Evolutionary conservation across 306 rosid genomes (phyloP), one percentile per base, ranked within the genome.

Genomic region (Castanea sativa): DNA sequence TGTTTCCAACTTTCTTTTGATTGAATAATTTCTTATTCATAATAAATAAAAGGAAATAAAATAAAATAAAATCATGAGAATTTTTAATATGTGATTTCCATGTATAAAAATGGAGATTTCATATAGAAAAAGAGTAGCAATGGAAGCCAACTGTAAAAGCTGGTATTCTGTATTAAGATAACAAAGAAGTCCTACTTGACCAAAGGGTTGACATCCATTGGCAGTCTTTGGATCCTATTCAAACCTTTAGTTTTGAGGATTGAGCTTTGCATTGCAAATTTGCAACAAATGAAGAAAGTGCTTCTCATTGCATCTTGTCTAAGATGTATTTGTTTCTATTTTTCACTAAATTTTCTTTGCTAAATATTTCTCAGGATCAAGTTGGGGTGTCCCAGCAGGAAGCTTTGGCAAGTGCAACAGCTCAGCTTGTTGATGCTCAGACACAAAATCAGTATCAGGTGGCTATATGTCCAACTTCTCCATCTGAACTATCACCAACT

Each of bases 401-500:
- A 88, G 79, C 59, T 71, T 35, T 65, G 73, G 83, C 77, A 77
- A 81, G 71, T 69, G 83, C 69, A 74, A 73, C 78, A 10, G 71
- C 61, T 51, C 89, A 85, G 73, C 75, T 63, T 81, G 78, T 84
- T 76, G 82, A 79, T 71, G 71, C 83, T 55, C 92, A 49, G 80
- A 83, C 68, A 53, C 85, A 86, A 89, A 84, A 75, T 79, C 87
- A 78, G 76, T 82, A 69, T 76, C 97, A 84, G 79, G 32, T 76
- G 79, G 64, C 84, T 45, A 74, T 38, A 19, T 86, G 43, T 84
- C 83, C 86, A 82, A 82, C 86, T 63, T 82, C 80, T 71, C 80
- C 67, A 20, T 84, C 89, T 16, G 92, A 83, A 41, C 83, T 76
- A 51, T 90, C 97, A 38, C 94, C 98, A 79, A 89, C 92, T 78